These are phyloP conservation scores for Exophiala mesophila DNA, from an alignment of 2,329 filamentous ascomycete genomes.

Conservation along the genomic window DNA sequence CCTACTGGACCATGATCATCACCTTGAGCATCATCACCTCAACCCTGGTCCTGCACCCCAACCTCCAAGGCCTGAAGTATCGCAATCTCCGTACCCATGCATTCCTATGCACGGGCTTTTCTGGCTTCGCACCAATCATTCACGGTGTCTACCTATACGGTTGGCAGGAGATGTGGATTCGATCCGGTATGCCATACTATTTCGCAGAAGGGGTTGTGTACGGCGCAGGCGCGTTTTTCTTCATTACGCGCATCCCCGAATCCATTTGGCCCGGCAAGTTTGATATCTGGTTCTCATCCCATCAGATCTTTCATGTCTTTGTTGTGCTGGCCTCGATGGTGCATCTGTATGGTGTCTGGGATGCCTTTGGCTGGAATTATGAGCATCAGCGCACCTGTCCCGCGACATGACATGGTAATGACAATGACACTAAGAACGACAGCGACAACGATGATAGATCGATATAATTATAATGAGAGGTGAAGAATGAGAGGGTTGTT, in stretches of 20 bases:
- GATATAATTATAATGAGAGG: too few relatives aligned
- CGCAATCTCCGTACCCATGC: slow-evolving; percentile 28
- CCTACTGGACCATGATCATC: slow-evolving; percentile 36
- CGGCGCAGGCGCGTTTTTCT: slow-evolving; percentile 31
- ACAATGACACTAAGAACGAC: too few relatives aligned
- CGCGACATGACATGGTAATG: too few relatives aligned
- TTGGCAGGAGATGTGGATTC: slow-evolving; percentile 26
- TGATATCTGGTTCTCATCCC: slow-evolving; percentile 33
- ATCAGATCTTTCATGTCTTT: slow-evolving; percentile 34
- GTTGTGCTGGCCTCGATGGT: slow-evolving; percentile 38
- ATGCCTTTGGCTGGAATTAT: slow-evolving; percentile 32
- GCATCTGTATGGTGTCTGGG: slow-evolving; percentile 37
- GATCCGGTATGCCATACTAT: slow-evolving; percentile 32
- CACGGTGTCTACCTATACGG: slow-evolving; percentile 30
- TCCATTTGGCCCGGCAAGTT: slow-evolving; percentile 31
- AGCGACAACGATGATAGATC: too few relatives aligned
- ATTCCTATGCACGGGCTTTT: slow-evolving; percentile 32
- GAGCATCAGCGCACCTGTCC: slow-evolving; percentile 24
- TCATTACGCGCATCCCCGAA: slow-evolving; percentile 26
- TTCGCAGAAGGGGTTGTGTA: slow-evolving; percentile 31
- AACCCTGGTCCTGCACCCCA: slow-evolving; percentile 33
- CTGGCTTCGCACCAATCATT: slow-evolving; percentile 32
- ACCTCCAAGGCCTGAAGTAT: slow-evolving; percentile 30
- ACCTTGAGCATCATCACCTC: slow-evolving; percentile 30
- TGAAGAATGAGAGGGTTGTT: too few relatives aligned